phyloP scores from a whole-genome alignment of 2,329 filamentous ascomycete genomes.

The Colletotrichum brevisporum region DNA sequence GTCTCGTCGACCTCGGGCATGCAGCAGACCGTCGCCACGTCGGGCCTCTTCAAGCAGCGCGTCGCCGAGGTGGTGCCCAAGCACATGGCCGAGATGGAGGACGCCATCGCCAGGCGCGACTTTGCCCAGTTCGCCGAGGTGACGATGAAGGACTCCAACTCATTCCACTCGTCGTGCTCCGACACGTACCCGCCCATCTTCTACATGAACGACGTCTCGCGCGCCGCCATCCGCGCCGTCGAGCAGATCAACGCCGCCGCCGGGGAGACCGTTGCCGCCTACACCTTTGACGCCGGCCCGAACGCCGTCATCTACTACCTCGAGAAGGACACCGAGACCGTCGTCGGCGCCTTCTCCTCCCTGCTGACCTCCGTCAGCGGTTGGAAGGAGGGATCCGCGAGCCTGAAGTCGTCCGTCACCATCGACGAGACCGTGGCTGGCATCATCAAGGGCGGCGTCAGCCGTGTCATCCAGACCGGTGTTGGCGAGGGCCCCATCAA shows the following conservation, averaged over 20 bases:
- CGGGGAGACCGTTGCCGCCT: constrained; percentile 87
- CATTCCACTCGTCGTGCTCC: constrained; percentile 94
- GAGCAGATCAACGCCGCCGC: constrained; percentile 88
- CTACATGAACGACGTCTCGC: constrained; percentile 95
- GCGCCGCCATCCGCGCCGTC: constrained; percentile 88
- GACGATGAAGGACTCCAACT: constrained; percentile 97
- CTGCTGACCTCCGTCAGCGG: constrained; percentile 75
- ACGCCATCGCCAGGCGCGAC: constrained; percentile 82
- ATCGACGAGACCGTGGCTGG: constrained; percentile 76
- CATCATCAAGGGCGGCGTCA: constrained; percentile 83
- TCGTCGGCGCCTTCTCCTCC: constrained; percentile 84
- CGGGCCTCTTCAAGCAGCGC: constrained; percentile 85
- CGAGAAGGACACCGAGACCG: constrained; percentile 79
- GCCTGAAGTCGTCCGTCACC: constrained; percentile 67
- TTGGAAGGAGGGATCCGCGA: constrained; percentile 74
- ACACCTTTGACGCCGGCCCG: constrained; percentile 97
- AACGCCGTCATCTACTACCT: constrained; percentile 98
- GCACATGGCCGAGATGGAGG: constrained; percentile 88
- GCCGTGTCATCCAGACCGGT: constrained; percentile 89
- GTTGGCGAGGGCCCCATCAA: constrained; percentile 91
- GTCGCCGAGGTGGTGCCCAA: constrained; percentile 83
- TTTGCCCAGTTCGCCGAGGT: constrained; percentile 90
- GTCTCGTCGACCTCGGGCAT: constrained; percentile 94
- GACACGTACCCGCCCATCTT: constrained; percentile 98
- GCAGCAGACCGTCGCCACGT: constrained; percentile 96